Evolutionary conservation across 1,139 yeast species (phyloP), one percentile per base, ranked within the genome.

Genomic region (Sugiyamaella pinicola): DNA sequence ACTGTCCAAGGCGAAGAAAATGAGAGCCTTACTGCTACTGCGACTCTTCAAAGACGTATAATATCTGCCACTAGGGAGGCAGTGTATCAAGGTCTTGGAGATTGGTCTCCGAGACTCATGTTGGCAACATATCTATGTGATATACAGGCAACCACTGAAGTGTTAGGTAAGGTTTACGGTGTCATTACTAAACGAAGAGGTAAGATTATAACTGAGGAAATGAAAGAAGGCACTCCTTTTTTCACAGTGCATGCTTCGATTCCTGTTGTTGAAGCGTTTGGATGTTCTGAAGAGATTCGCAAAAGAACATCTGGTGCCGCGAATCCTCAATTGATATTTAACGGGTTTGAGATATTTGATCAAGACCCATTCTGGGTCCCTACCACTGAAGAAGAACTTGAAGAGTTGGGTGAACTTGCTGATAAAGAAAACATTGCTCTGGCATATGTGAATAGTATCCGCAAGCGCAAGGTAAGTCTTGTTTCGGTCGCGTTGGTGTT

Each of bases 311-410:
- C 96, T 0, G 99, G 99, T 52, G 96, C 97, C 4, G 99, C 99
- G 2, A 87, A 89, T 65, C 99, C 99, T 0, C 99, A 93, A 69
- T 76, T 95, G 55, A 88, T 91, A 5, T 93, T 93, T 65, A 81
- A 86, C 44, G 99, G 99, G 1, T 95, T 80, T 68, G 95, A 90
- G 63, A 74, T 84, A 58, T 79, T 91, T 49, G 96, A 89, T 58
- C 81, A 87, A 60, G 98, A 95, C 73, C 99, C 99, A 38, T 95
- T 86, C 76, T 95, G 99, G 99, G 96, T 93, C 10, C 99, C 99
- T n/a, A 88, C 93, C 5, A 95, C 99, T 0, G 97, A 88, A 63
- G 98, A 90, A 68, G 99, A 95, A 67, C 72, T 93, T 47, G 99
- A 93, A 67, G 96, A 90, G 56, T 74, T 88, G 47, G 99, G 99